phyloP scores from a whole-genome alignment of 257 asterid species.

The Gentiana straminea region DNA sequence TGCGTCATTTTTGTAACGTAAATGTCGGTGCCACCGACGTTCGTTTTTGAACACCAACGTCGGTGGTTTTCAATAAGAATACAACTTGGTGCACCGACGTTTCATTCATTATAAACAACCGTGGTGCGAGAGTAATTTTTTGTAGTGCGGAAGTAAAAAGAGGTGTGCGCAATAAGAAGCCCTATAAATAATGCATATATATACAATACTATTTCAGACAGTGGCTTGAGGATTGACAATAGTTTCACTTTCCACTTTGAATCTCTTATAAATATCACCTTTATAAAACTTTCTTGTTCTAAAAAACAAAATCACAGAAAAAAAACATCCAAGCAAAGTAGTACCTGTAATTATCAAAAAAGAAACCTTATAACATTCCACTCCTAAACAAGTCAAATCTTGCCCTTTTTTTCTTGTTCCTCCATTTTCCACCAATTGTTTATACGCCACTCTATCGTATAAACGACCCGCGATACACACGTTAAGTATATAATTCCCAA shows the following conservation, averaged over 20 bases:
- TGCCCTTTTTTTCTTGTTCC: slow-evolving; percentile 16
- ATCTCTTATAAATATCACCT: slow-evolving; percentile 34
- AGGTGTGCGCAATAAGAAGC: too few relatives aligned
- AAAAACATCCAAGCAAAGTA: slow-evolving; percentile 16
- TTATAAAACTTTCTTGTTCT: slow-evolving; percentile 36
- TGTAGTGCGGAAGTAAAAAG: too few relatives aligned
- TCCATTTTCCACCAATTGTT: slow-evolving; percentile 25
- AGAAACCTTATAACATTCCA: slow-evolving; percentile 22
- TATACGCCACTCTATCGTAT: slow-evolving; percentile 33
- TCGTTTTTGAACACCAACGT: too few relatives aligned
- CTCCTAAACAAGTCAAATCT: slow-evolving; percentile 26
- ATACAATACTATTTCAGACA: too few relatives aligned
- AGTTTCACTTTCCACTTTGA: slow-evolving; percentile 19
- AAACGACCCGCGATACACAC: slow-evolving; percentile 29
- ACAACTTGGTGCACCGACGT: too few relatives aligned
- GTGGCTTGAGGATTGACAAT: slow-evolving; percentile 4
- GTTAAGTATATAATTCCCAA: slow-evolving; percentile 31
- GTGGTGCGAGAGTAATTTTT: too few relatives aligned
- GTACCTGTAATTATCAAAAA: slow-evolving; percentile 21
- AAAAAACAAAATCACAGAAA: slow-evolving; percentile 24
- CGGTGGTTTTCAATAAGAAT: too few relatives aligned
- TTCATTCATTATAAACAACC: too few relatives aligned
- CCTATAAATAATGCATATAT: too few relatives aligned
- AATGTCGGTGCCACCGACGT: too few relatives aligned
- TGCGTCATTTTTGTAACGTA: too few relatives aligned